Conservation (phyloP, 176 grass and related monocot species). For the Metroxylon sagu region DNA sequence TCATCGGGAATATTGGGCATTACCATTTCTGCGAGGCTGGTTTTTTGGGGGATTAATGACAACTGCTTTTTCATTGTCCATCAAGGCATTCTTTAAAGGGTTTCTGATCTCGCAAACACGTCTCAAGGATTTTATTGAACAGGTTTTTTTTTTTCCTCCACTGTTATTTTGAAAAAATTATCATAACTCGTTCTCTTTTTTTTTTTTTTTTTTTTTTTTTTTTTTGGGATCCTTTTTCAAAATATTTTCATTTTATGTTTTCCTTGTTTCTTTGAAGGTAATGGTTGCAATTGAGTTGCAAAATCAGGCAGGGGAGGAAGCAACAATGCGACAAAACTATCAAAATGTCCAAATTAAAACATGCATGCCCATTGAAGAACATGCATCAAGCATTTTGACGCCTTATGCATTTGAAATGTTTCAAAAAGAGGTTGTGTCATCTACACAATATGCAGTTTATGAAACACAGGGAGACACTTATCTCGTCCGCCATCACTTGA, state of each 20-base stretch:
- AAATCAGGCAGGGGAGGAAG: constrained; percentile 45
- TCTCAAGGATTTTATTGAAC: constrained; percentile 45
- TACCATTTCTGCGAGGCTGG: constrained; percentile 39
- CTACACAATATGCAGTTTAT: constrained; percentile 38
- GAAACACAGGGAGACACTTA: constrained; percentile 36
- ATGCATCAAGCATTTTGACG: constrained; percentile 29
- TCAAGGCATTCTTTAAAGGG: constrained; percentile 36
- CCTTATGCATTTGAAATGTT: constrained; percentile 37
- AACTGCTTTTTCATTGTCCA: constrained; percentile 12
- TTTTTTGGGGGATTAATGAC: constrained; percentile 37
- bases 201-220: neutral
- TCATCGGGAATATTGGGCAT: constrained; percentile 41
- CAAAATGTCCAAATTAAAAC: constrained; percentile 36
- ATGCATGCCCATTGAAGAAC: constrained; percentile 46
- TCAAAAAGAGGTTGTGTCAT: constrained; percentile 38
- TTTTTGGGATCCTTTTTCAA: neutral
- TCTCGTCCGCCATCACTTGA: constrained; percentile 27
- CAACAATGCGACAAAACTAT: constrained; percentile 33
- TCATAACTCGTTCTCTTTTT: neutral
- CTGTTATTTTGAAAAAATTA: neutral
- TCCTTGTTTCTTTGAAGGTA: constrained; percentile 20
- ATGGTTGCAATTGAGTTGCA: constrained; percentile 35
- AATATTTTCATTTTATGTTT: neutral
- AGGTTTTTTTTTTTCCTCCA: constrained; percentile 18
- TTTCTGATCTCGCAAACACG: constrained; percentile 33